Percentiles rank a stretch among this genome's conserved stretches.
Conservation (phyloP, 345 rosid genomes). For the Heritiera littoralis region DNA sequence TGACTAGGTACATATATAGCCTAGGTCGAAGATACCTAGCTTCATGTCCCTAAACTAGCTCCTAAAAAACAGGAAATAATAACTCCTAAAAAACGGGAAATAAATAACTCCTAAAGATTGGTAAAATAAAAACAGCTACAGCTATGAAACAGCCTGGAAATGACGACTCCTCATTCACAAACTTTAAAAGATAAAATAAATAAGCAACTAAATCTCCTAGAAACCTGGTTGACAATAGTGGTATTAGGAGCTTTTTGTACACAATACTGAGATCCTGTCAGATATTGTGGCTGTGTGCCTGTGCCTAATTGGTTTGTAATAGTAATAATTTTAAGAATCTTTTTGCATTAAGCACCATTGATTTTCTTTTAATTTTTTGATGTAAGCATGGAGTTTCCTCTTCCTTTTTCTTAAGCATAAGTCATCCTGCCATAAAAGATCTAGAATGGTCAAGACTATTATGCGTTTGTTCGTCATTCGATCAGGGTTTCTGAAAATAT, state of each 20-base stretch:
- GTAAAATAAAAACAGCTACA: too few species aligned
- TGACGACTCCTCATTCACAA: too few species aligned
- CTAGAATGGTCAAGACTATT: neutral
- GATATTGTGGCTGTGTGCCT: neutral
- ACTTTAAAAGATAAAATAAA: too few species aligned
- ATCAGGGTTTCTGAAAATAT: neutral
- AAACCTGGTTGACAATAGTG: neutral
- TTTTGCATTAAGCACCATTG: neutral
- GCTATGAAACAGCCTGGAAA: too few species aligned
- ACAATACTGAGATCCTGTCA: neutral
- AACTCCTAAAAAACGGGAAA: too few species aligned
- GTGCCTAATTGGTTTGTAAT: neutral
- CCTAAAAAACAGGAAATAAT: too few species aligned
- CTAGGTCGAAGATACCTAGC: too few species aligned
- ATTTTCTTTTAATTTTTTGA: neutral
- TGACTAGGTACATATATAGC: too few species aligned
- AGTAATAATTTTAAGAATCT: neutral
- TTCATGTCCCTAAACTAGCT: too few species aligned
- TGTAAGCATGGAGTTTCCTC: neutral
- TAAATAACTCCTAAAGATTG: too few species aligned
- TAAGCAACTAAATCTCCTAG: too few species aligned
- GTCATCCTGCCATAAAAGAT: neutral
- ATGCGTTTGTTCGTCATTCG: neutral
- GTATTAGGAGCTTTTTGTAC: neutral
- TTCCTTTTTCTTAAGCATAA: neutral